A percentile compares a stretch with the other conserved stretches of the same genome.
Evolutionary conservation across 495 filamentous ascomycete species (phyloP).

Genomic region (Staphylotrichum longicolle): DNA sequence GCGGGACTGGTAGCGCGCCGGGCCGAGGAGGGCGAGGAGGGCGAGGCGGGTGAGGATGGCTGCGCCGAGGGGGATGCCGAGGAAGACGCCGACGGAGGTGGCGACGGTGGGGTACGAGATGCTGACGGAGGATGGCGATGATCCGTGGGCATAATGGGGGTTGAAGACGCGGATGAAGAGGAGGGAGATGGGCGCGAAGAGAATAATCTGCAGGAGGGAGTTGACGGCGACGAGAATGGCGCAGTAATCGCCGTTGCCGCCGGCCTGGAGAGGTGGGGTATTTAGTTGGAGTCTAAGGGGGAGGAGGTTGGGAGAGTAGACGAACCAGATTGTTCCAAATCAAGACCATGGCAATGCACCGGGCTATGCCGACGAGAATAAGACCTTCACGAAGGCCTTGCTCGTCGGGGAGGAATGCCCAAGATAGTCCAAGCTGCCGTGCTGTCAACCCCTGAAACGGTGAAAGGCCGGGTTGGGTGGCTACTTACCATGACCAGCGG

Average conservation of each 20-base stretch:
- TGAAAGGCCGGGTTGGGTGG: too few relatives aligned
- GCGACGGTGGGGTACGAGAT: conserved; percentile 71
- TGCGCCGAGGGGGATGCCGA: conserved; percentile 79
- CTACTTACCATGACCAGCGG: conserved; percentile 77
- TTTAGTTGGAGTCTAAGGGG: not conserved
- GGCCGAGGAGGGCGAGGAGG: conserved; percentile 53
- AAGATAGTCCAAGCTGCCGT: conserved; percentile 63
- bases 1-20: conserved; percentile 61
- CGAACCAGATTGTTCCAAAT: too few relatives aligned
- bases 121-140: conserved; percentile 18
- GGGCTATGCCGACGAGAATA: conserved; percentile 72
- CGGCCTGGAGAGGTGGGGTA: conserved; percentile 49
- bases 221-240: conserved; percentile 89
- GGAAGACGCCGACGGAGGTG: conserved; percentile 75
- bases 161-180: conserved; percentile 75
- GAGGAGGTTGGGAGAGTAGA: too few relatives aligned
- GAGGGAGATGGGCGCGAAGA: conserved; percentile 77
- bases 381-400: conserved; percentile 65
- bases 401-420: conserved; percentile 80
- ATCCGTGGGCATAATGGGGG: conserved; percentile 20
- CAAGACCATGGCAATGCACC: conserved; percentile 77
- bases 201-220: conserved; percentile 79
- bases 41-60: conserved; percentile 71
- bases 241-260: conserved; percentile 80
- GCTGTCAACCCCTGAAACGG: not conserved